Evolutionary conservation across 2,329 filamentous ascomycete species (phyloP).

Genomic region (Beauveria australis): DNA sequence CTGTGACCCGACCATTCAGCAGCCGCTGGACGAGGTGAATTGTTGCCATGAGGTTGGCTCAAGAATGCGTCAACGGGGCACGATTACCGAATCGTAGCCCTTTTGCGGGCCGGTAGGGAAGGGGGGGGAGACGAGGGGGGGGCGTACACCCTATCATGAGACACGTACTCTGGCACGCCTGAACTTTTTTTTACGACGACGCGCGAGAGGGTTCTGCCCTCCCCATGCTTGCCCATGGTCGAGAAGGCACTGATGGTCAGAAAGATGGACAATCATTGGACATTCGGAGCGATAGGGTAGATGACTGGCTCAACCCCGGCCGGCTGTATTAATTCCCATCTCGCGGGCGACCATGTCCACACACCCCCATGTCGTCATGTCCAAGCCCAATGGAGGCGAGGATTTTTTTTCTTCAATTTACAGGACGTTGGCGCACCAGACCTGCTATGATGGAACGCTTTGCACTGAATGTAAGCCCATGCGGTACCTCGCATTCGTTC

Average conservation of each 20-base stretch:
- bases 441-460: not conserved
- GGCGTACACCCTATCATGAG: not conserved
- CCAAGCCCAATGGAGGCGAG: not conserved
- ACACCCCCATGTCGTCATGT: not conserved
- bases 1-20: not conserved
- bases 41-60: conserved; percentile 5
- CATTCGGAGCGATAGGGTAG: no score
- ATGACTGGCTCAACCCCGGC: not conserved
- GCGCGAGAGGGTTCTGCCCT: not conserved
- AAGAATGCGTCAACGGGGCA: conserved; percentile 11
- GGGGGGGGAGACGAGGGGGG: not conserved
- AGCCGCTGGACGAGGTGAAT: not conserved
- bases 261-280: not conserved
- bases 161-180: not conserved
- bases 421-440: not conserved
- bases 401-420: not conserved
- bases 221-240: not conserved
- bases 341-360: not conserved
- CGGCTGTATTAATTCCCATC: not conserved
- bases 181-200: not conserved
- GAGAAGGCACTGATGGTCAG: not conserved
- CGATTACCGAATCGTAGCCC: conserved; percentile 12
- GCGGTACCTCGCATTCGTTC: no score
- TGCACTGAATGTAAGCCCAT: no score
- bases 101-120: conserved; percentile 6